phyloP scores from a whole-genome alignment of 2,329 filamentous ascomycete genomes.

The Paracorniculantispora psalliotae region DNA sequence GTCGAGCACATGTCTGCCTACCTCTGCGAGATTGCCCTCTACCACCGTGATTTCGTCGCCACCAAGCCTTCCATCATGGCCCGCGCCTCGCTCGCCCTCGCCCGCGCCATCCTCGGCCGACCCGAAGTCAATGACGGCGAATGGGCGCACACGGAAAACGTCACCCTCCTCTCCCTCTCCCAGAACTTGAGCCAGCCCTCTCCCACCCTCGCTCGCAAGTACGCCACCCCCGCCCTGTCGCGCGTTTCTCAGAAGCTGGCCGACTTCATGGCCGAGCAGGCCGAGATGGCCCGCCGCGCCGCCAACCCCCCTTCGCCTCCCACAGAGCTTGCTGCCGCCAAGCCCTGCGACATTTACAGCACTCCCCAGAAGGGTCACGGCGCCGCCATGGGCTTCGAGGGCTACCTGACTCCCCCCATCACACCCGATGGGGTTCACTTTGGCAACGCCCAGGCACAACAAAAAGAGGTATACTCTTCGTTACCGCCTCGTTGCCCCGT shows the following conservation, averaged over 20 bases:
- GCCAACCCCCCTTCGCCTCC: conserved; percentile 56
- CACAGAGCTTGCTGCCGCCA: conserved; percentile 41
- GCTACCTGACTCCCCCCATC: conserved; percentile 80
- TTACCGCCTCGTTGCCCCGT: conserved; percentile 54
- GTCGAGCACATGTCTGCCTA: conserved; percentile 94
- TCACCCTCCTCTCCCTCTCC: conserved; percentile 56
- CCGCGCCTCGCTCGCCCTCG: conserved; percentile 76
- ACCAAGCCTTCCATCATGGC: conserved; percentile 88
- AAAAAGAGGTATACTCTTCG: conserved; percentile 41
- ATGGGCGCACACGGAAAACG: conserved; percentile 69
- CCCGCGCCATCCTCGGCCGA: conserved; percentile 78
- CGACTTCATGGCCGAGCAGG: conserved; percentile 56
- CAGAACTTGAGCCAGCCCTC: conserved; percentile 57
- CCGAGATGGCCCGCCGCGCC: conserved; percentile 46
- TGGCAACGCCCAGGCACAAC: conserved; percentile 26
- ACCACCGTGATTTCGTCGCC: conserved; percentile 95
- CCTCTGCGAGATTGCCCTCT: conserved; percentile 89
- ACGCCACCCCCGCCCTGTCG: conserved; percentile 49
- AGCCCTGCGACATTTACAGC: conserved; percentile 61
- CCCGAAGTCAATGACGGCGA: conserved; percentile 70
- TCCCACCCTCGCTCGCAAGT: conserved; percentile 54
- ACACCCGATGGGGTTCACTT: conserved; percentile 66
- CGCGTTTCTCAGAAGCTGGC: conserved; percentile 51
- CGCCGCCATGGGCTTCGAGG: conserved; percentile 59
- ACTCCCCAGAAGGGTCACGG: conserved; percentile 75